Percentiles rank a stretch among this genome's conserved stretches.
These are phyloP conservation scores for Collybia sp. DNA, from an alignment of 768 basidiomycete genomes.

Conservation along the genomic window DNA sequence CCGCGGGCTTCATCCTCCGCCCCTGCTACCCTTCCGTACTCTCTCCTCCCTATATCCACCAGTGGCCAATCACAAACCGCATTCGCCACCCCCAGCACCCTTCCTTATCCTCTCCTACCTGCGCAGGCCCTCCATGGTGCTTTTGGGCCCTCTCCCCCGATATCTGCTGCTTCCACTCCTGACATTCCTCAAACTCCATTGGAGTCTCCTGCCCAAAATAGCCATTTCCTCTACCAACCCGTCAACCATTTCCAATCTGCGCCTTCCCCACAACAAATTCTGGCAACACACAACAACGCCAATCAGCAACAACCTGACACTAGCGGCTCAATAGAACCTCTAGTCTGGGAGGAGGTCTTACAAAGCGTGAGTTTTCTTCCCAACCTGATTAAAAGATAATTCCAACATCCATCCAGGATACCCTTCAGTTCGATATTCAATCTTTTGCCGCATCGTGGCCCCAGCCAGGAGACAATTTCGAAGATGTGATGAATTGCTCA, in stretches of 20 bases:
- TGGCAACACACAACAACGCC: neutral
- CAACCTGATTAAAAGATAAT: neutral
- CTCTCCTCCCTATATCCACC: constrained; percentile 11
- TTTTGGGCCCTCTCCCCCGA: constrained; percentile 47
- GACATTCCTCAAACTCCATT: constrained; percentile 15
- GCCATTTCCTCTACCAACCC: neutral
- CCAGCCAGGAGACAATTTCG: constrained; percentile 2
- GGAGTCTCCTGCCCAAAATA: neutral
- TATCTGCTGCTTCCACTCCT: constrained; percentile 49
- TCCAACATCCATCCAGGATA: too few species aligned
- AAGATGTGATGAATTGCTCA: constrained; percentile 22
- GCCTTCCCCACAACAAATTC: too few species aligned
- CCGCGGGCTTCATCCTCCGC: constrained; percentile 9
- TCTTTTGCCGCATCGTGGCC: neutral
- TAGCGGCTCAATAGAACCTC: too few species aligned
- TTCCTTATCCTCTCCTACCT: constrained; percentile 11
- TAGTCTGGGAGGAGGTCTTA: too few species aligned
- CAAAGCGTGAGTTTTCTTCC: neutral
- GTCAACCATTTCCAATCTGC: neutral
- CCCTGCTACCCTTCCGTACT: constrained; percentile 7
- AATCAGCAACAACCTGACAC: too few species aligned
- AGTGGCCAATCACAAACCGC: constrained; percentile 11
- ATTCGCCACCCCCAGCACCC: constrained; percentile 7
- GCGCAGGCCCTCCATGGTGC: constrained; percentile 20
- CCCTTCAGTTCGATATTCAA: too few species aligned